These are phyloP conservation scores for Lachnellula subtilissima DNA, from an alignment of 2,329 filamentous ascomycete genomes.

Conservation along the genomic window DNA sequence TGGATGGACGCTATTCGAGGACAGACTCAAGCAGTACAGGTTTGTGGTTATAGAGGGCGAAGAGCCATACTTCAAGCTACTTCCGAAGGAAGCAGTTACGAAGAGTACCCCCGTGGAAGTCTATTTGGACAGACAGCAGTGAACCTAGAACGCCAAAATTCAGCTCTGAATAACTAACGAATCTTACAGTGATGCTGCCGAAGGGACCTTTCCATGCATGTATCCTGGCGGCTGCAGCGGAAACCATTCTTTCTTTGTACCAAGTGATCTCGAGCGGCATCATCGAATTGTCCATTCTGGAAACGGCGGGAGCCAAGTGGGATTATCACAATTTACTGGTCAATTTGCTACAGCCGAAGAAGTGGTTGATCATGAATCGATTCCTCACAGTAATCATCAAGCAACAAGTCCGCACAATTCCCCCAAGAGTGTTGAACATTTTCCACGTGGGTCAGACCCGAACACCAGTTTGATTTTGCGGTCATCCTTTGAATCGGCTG, in stretches of 20 bases:
- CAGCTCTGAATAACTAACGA: not conserved
- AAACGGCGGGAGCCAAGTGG: not conserved
- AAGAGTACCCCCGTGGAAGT: not conserved
- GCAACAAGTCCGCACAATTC: no score
- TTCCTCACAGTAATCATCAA: not conserved
- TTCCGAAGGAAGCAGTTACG: not conserved
- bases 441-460: not conserved
- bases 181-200: not conserved
- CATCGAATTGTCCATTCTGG: not conserved
- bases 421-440: no score
- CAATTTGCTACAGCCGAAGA: not conserved
- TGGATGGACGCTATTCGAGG: not conserved
- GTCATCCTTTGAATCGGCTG: not conserved
- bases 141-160: not conserved
- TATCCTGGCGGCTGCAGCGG: not conserved
- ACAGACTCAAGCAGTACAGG: not conserved
- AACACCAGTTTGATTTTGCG: not conserved
- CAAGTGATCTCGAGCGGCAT: not conserved
- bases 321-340: not conserved
- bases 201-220: not conserved
- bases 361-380: not conserved
- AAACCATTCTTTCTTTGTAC: not conserved
- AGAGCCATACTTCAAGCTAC: not conserved
- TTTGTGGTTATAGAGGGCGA: not conserved
- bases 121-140: not conserved